These are phyloP conservation scores for Kurtzmaniella fragi DNA, from an alignment of 805 yeast species.

Conservation along the genomic window DNA sequence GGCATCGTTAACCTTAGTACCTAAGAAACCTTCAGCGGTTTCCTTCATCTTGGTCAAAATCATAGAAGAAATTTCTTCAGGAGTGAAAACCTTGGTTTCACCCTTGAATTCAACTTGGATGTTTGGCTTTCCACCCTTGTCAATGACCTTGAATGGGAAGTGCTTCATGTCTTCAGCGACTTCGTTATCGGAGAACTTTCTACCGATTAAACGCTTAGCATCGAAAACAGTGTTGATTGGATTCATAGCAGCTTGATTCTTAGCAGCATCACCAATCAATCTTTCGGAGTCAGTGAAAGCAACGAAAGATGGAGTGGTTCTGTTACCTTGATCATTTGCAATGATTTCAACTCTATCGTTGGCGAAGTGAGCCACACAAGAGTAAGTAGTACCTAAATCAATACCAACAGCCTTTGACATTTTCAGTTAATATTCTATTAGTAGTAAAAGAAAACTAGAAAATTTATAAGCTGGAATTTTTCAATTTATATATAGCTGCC, in stretches of 20 bases:
- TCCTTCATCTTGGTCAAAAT: constrained; percentile 79
- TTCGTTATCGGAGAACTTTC: constrained; percentile 68
- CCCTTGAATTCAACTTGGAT: constrained; percentile 67
- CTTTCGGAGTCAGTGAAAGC: constrained; percentile 76
- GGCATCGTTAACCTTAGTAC: constrained; percentile 73
- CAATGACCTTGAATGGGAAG: constrained; percentile 76
- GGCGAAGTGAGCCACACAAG: constrained; percentile 75
- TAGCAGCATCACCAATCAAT: constrained; percentile 79
- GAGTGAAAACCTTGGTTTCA: constrained; percentile 65
- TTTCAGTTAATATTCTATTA: constrained; percentile 8
- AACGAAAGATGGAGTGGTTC: constrained; percentile 79
- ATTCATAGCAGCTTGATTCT: constrained; percentile 79
- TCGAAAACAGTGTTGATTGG: constrained; percentile 75
- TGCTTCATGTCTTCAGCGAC: constrained; percentile 89
- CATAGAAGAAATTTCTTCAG: constrained; percentile 74
- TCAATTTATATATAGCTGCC: constrained; percentile 3
- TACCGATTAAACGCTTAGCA: constrained; percentile 79
- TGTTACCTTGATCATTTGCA: constrained; percentile 83
- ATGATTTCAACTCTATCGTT: constrained; percentile 70
- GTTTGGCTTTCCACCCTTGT: constrained; percentile 62
- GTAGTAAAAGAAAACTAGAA: not conserved
- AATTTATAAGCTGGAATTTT: constrained; percentile 1
- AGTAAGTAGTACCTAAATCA: constrained; percentile 89
- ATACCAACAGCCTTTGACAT: constrained; percentile 74
- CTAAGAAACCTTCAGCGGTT: constrained; percentile 74